Base-by-base conservation (phyloP, 2,329 filamentous ascomycete genomes). In the Pyrenophora tritici-repentis region DNA sequence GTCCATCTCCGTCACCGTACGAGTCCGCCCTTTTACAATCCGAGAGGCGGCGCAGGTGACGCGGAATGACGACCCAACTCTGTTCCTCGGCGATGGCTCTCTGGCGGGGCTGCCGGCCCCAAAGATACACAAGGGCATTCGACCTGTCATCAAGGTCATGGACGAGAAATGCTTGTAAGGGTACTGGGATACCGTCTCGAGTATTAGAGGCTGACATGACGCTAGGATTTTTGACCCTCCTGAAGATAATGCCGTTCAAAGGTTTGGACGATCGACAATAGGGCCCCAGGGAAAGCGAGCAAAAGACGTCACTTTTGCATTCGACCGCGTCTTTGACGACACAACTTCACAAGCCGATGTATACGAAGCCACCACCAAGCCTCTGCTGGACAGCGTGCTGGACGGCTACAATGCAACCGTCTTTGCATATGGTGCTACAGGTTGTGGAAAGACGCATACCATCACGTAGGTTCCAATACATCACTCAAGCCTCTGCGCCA, bases 341-440 rank as follows among this genome's bases (percentile, higher is more conserved):
- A 96, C 93, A 71, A 90, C 90, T 14, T 87, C 87, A 6, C 94
- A 99, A 68, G 87, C 84, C 51, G 94, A 99, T 68, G 90, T 99
- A 1, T 99, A 97, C 79, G 94, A 97, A 73, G 83, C 90, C 12
- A 97, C 94, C 0, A 96, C 93, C 1, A 89, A 88, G 73, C 85
- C 79, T 48, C 83, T 99, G n/a, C 83, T 99, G 55, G 93, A 97
- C 72, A 97, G 88, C 70, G 92, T 99, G 13, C 81, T 99, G 51
- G 92, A 99, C 62, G 94, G 94, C 60, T 99, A 97, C 81, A 99
- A 99, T 79, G 94, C 94, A 40, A 99, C 94, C 0, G 94, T 99
- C 4, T 99, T 99, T 72, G 94, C 94, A 42, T 99, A 99, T 74
- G 94, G 94, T 62, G 94, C 94, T 33, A 99, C 94, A 0, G 94